Evolutionary conservation across 2,329 filamentous ascomycete genomes (phyloP), one percentile per base, ranked within the genome.

Genomic region (Hypoxylon sp.): DNA sequence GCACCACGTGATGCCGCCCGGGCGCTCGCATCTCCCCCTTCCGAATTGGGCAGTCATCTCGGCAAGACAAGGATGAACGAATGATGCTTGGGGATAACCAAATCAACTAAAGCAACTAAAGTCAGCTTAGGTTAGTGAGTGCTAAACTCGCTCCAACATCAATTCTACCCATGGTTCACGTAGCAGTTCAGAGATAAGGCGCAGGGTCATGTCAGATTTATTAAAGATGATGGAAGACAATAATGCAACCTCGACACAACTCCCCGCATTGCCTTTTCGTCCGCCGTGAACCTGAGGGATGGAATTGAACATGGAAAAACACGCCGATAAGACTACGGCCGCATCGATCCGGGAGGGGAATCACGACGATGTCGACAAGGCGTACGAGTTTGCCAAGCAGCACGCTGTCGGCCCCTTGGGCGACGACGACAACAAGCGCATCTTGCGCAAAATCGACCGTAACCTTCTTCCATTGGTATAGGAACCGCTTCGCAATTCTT

Each of bases 401-500:
- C 68, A 73, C 30, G 60, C 50, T n/a, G 64, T 68, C 21, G 63
- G 57, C 0, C 57, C 65, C 34, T 43, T 72, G 45, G 67, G n/a
- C 10, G 59, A 58, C 3, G 63, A 61, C 4, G 72, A 74, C 32
- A 68, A 73, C 65, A 68, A 65, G 53, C 72, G 69, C 59, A 68
- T 75, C 57, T 46, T 75, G 52, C 63, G 67, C 62, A 74, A 73
- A 52, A 74, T 75, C 10, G 73, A 75, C 52, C 51, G 34, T 21
- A 58, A 68, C 55, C 67, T 75, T 30, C 52, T 75, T 19, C 73
- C 73, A 38, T 48, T 75, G 36, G 63, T 74, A 65, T 65, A 46
- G 3, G 21, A 14, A 53, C 45, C 52, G 25, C 30, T 63, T 36
- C 34, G 10, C 25, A n/a, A 3, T 3, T 10, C 6, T 25, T 51